Evolutionary conservation across 208 protist genomes (phyloP).

Genomic region (Trichomonas gallinae): DNA sequence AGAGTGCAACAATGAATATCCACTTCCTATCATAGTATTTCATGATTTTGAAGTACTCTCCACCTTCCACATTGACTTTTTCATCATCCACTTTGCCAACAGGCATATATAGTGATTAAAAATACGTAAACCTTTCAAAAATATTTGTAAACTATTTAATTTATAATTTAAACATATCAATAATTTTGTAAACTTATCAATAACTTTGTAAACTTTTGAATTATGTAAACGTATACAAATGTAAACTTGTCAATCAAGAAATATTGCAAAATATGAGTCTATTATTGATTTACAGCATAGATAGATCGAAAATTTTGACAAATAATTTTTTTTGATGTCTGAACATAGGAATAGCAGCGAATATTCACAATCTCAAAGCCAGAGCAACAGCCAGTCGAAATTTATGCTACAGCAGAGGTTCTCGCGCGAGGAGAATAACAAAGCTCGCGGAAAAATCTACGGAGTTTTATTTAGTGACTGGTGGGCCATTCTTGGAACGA

Average conservation of each 20-base stretch:
- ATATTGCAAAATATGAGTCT: no score
- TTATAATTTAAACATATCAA: no score
- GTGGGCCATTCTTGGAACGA: background rate
- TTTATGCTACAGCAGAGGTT: background rate
- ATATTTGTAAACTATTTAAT: no score
- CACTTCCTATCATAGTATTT: background rate
- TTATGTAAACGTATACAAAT: no score
- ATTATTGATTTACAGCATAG: no score
- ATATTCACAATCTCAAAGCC: background rate
- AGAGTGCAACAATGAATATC: background rate
- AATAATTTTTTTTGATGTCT: background rate
- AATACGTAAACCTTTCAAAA: background rate
- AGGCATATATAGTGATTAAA: background rate
- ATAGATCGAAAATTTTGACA: no score
- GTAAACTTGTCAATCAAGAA: no score
- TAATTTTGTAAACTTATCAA: no score
- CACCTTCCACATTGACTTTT: background rate
- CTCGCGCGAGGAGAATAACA: background rate
- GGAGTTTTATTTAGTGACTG: background rate
- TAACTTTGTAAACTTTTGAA: no score
- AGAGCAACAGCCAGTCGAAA: background rate
- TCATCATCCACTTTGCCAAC: background rate
- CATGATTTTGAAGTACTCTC: background rate
- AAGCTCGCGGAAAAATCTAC: background rate
- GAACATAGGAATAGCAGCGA: background rate